Evolutionary conservation across 2,329 filamentous ascomycete genomes (phyloP), one percentile per base, ranked within the genome.

Genomic region (Monilinia laxa): DNA sequence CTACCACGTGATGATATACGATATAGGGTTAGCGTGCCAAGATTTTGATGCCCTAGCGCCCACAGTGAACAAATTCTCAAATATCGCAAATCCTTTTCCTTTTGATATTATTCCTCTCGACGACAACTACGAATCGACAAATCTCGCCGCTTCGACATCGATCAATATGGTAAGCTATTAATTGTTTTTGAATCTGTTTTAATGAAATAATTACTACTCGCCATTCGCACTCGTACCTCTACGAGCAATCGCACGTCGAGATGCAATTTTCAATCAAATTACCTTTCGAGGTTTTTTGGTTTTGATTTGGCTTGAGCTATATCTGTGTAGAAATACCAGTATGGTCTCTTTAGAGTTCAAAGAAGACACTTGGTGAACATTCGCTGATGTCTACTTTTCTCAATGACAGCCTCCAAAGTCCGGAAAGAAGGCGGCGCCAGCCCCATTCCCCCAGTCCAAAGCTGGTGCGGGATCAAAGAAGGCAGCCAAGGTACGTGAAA

Each of bases 371-470:
- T 88, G 85, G 85, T 89, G 89, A 86, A 89, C 87, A 87, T 82
- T 76, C 83, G 90, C 93, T 97, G 91, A 96, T 92, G 84, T 92
- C 89, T 92, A 96, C 91, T 95, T 93, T 96, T 92, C 94, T 98
- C 94, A 95, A 98, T 98, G 93, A 98, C 86, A 98, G 95, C 92
- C 95, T 90, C 91, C 94, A 81, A 99, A 98, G 78, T 81, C 85
- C 79, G 93, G 93, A 87, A 98, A 97, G 91, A 98, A 97, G 88
- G 90, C 92, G 84, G 95, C 95, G 78, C 86, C 95, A 81, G 93
- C 95, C 84, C 95, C 95, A 81, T 97, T 96, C 89, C 91, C 93
- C 80, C 89, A 93, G 85, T 87, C 89, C 79, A 97, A 96, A 89
- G 92, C 93, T 84, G 87, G 87, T 78, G 78, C 81, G 72, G 84